phyloP scores from a whole-genome alignment of 345 rosid species.

The Citrus sp. region DNA sequence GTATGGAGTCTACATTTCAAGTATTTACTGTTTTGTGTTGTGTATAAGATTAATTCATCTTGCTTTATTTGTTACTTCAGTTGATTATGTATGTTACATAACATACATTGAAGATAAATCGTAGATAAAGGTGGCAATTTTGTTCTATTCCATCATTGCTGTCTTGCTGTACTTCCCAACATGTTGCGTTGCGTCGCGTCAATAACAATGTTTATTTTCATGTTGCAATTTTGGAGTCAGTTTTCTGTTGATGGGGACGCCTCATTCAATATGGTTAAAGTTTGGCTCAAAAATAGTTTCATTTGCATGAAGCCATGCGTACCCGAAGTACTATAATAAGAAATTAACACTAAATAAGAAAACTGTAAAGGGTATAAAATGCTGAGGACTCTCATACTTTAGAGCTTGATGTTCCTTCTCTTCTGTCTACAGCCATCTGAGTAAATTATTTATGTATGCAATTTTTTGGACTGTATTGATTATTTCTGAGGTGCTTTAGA shows the following conservation, averaged over 20 bases:
- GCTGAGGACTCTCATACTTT: neutral
- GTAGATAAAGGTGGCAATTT: neutral
- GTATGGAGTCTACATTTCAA: slow-evolving; percentile 31
- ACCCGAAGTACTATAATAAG: neutral
- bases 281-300: neutral
- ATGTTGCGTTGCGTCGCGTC: neutral
- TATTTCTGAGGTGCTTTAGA: neutral
- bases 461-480: neutral
- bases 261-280: neutral
- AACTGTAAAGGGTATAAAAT: neutral
- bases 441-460: neutral
- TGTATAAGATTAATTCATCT: neutral
- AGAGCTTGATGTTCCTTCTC: neutral
- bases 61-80: neutral
- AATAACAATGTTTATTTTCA: neutral
- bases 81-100: neutral
- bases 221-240: neutral
- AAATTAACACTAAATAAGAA: neutral
- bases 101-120: neutral
- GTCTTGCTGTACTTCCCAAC: neutral
- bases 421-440: neutral
- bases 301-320: neutral
- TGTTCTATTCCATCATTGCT: neutral
- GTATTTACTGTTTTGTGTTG: neutral
- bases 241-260: neutral